Evolutionary conservation across 176 grass and related monocot species (phyloP).

Genomic region (Poa annua): DNA sequence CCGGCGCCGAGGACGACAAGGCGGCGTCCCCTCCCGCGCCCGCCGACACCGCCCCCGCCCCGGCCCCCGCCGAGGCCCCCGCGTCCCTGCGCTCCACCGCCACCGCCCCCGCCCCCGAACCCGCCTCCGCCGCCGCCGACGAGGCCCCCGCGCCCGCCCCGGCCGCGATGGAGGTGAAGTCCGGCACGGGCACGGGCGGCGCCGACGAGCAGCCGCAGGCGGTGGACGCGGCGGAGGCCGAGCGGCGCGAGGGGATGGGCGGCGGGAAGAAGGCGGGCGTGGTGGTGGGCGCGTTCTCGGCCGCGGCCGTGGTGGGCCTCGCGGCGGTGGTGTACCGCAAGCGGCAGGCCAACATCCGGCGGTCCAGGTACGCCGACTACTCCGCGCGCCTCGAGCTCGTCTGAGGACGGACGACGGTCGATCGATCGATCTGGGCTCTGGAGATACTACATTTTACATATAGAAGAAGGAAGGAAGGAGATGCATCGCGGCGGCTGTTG

Average conservation of each 20-base stretch:
- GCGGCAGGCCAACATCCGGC: slow-evolving; percentile 74
- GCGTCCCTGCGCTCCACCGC: not conserved
- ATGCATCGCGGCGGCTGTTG: too few species aligned
- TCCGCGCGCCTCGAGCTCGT: slow-evolving; percentile 68
- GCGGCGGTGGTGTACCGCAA: slow-evolving; percentile 61
- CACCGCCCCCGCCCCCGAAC: not conserved
- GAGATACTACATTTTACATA: too few species aligned
- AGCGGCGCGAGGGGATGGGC: slow-evolving; percentile 36
- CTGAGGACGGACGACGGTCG: slow-evolving; percentile 27
- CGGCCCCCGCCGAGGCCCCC: slow-evolving; percentile 1
- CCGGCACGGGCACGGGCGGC: not conserved
- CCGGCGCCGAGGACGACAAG: not conserved
- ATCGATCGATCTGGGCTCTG: too few species aligned
- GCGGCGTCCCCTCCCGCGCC: not conserved
- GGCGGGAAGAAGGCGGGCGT: slow-evolving; percentile 66
- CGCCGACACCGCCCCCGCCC: slow-evolving; percentile 1
- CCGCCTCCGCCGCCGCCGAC: not conserved
- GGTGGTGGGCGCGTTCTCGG: slow-evolving; percentile 56
- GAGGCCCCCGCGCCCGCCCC: slow-evolving; percentile 49
- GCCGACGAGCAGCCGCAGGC: not conserved
- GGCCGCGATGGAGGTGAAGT: slow-evolving; percentile 18
- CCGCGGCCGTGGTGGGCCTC: slow-evolving; percentile 53
- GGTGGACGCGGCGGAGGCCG: not conserved
- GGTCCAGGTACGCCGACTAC: slow-evolving; percentile 80
- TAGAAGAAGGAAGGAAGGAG: too few species aligned